Evolutionary conservation across 2,329 filamentous ascomycete genomes (phyloP).

Genomic region (Fusarium sp.): DNA sequence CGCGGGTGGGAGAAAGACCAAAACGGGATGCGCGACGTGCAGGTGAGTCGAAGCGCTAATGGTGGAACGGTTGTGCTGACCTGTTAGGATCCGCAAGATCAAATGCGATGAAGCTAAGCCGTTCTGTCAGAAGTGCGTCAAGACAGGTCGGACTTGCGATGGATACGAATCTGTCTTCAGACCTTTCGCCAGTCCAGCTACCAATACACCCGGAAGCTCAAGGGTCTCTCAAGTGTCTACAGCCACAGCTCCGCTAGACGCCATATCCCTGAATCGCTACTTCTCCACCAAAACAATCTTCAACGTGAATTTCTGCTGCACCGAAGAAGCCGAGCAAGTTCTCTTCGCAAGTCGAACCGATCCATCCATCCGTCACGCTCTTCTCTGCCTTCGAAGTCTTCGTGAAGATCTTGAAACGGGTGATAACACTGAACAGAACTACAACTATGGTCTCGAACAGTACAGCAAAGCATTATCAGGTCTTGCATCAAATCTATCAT

Average conservation of each 20-base stretch:
- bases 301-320: slow-evolving; percentile 52
- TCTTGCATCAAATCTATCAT: slow-evolving; percentile 54
- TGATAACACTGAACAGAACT: slow-evolving; percentile 44
- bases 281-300: slow-evolving; percentile 58
- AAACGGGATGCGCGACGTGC: slow-evolving; percentile 58
- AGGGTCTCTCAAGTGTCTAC: background rate
- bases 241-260: slow-evolving; percentile 43
- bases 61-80: background rate
- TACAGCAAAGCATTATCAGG: slow-evolving; percentile 56
- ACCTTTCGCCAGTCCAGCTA: slow-evolving; percentile 39
- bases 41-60: slow-evolving; percentile 44
- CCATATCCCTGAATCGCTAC: slow-evolving; percentile 51
- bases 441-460: slow-evolving; percentile 55
- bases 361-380: slow-evolving; percentile 52
- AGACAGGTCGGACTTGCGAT: slow-evolving; percentile 56
- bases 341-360: slow-evolving; percentile 54
- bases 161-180: slow-evolving; percentile 56
- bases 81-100: slow-evolving; percentile 50
- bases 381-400: slow-evolving; percentile 54
- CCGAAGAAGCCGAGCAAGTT: slow-evolving; percentile 54
- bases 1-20: slow-evolving; percentile 49
- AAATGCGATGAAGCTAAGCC: slow-evolving; percentile 55
- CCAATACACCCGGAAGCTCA: background rate
- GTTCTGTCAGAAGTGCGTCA: slow-evolving; percentile 51
- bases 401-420: slow-evolving; percentile 54